A percentile compares a stretch with the other conserved stretches of the same genome.
phyloP scores from a whole-genome alignment of 2,329 filamentous ascomycete genomes.

The Emergomyces pasteurianus region DNA sequence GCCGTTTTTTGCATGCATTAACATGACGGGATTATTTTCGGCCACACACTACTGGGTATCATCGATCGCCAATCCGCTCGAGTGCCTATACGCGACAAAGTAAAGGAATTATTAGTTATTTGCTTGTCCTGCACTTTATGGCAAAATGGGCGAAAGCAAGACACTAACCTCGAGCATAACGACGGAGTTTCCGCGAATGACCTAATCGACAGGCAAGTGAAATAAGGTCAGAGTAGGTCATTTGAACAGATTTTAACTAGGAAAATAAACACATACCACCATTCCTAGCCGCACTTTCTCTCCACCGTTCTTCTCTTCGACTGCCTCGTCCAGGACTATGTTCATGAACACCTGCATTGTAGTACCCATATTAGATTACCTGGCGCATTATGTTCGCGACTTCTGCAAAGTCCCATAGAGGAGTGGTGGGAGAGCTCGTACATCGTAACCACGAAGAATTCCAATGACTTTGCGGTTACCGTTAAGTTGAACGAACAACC shows the following conservation, averaged over 20 bases:
- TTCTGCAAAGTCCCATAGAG: background rate
- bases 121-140: background rate
- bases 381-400: too few relatives aligned
- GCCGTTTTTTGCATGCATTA: background rate
- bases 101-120: background rate
- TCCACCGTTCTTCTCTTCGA: constrained; percentile 85
- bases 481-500: constrained; percentile 94
- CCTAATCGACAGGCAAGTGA: constrained; percentile 36
- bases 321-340: constrained; percentile 91
- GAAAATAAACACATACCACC: constrained; percentile 53
- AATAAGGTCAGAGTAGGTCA: background rate
- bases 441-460: constrained; percentile 89
- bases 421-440: constrained; percentile 34
- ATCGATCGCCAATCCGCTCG: constrained; percentile 34
- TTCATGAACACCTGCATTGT: constrained; percentile 81
- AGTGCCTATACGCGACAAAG: constrained; percentile 20
- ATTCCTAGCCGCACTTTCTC: constrained; percentile 87
- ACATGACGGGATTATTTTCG: background rate
- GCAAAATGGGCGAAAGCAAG: background rate
- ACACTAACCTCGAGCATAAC: constrained; percentile 78
- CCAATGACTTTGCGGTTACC: constrained; percentile 96
- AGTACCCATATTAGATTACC: background rate
- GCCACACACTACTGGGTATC: constrained; percentile 10
- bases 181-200: constrained; percentile 95
- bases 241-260: background rate